phyloP scores from a whole-genome alignment of 106 monocot genomes.

The Dendrobium chrysotoxum region DNA sequence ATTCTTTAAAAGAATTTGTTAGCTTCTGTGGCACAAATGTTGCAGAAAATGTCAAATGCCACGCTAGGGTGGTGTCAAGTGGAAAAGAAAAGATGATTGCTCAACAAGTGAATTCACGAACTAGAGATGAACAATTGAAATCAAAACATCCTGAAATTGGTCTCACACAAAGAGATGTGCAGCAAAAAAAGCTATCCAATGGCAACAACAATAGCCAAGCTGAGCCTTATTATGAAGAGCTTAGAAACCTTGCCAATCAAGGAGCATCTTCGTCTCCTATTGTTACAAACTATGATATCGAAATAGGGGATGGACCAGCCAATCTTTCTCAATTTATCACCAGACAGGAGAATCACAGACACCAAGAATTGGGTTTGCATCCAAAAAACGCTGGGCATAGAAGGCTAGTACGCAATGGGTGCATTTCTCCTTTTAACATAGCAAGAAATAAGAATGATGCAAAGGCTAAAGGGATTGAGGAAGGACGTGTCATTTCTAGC shows the following conservation, averaged over 20 bases:
- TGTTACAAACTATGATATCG: slow-evolving; percentile 5
- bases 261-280: background rate
- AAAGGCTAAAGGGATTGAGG: background rate
- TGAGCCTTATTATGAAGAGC: background rate
- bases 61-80: background rate
- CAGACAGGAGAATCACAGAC: background rate
- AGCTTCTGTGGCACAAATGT: background rate
- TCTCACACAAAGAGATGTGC: background rate
- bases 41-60: background rate
- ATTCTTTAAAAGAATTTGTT: background rate
- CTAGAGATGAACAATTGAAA: background rate
- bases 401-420: slow-evolving; percentile 52
- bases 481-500: background rate
- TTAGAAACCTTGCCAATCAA: background rate
- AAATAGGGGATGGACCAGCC: background rate
- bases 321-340: background rate
- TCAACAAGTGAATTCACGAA: slow-evolving; percentile 8
- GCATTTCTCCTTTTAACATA: slow-evolving; percentile 53
- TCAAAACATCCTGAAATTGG: background rate
- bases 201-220: background rate
- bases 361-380: background rate
- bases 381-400: slow-evolving; percentile 26
- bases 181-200: slow-evolving; percentile 9
- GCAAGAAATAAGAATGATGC: slow-evolving; percentile 7
- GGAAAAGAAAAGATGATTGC: slow-evolving; percentile 28